phyloP scores from a whole-genome alignment of 306 rosid genomes.

The Cucurbita maxima region DNA sequence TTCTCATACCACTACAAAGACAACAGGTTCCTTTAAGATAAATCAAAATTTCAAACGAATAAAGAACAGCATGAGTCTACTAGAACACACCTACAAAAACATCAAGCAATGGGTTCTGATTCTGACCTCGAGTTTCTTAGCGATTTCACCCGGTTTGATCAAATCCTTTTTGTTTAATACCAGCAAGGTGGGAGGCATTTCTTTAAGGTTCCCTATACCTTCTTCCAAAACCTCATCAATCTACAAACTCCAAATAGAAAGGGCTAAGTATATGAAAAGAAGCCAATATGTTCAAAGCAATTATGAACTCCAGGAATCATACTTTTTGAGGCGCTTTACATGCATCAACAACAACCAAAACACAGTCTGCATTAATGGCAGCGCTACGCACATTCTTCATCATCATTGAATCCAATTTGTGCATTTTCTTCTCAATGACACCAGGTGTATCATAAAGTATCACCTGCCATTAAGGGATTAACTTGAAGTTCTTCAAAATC shows the following conservation, averaged over 20 bases:
- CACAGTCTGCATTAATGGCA: slow-evolving; percentile 76
- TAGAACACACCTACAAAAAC: slow-evolving; percentile 11
- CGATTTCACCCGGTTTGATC: slow-evolving; percentile 94
- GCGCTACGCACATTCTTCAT: slow-evolving; percentile 94
- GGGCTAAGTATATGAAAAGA: slow-evolving; percentile 13
- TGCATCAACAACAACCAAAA: slow-evolving; percentile 92
- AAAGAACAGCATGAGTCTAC: not conserved
- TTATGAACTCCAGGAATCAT: slow-evolving; percentile 24
- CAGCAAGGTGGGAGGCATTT: slow-evolving; percentile 56
- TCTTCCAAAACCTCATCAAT: slow-evolving; percentile 85
- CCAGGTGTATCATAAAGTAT: slow-evolving; percentile 95
- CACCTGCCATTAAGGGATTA: slow-evolving; percentile 39
- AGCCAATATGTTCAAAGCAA: not conserved
- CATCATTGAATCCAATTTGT: slow-evolving; percentile 91
- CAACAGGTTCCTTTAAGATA: slow-evolving; percentile 7
- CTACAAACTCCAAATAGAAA: slow-evolving; percentile 21
- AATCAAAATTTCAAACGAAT: not conserved
- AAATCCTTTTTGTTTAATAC: slow-evolving; percentile 86
- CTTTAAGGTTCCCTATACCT: slow-evolving; percentile 45
- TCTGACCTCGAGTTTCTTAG: slow-evolving; percentile 86
- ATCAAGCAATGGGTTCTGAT: slow-evolving; percentile 26
- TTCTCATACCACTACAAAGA: slow-evolving; percentile 82
- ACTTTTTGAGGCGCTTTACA: slow-evolving; percentile 87
- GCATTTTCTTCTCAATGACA: slow-evolving; percentile 81
- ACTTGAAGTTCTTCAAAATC: not conserved